Conservation (phyloP, 495 filamentous ascomycete species). For the Hyphodiscus hymeniophilus region DNA sequence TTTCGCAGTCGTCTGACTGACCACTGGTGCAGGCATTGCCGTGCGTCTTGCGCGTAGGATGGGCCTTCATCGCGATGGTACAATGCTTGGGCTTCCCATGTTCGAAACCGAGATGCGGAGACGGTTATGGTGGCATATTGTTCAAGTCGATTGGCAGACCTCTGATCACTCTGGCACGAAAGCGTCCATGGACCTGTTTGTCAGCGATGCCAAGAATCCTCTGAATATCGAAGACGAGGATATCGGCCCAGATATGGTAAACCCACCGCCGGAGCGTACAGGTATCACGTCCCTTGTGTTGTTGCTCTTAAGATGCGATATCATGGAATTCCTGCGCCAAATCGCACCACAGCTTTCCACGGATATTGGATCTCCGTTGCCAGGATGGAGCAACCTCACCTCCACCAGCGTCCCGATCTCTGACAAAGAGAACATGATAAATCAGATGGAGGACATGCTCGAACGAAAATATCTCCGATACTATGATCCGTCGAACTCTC, state of each 20-base stretch:
- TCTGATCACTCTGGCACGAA: slow-evolving; percentile 46
- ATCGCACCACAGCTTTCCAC: too few relatives aligned
- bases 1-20: slow-evolving; percentile 30
- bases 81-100: slow-evolving; percentile 38
- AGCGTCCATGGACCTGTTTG: background rate
- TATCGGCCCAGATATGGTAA: slow-evolving; percentile 29
- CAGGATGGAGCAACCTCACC: too few relatives aligned
- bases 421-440: slow-evolving; percentile 34
- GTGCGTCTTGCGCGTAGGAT: slow-evolving; percentile 36
- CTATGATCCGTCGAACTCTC: slow-evolving; percentile 48
- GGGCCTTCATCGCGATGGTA: slow-evolving; percentile 44
- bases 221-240: slow-evolving; percentile 33
- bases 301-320: slow-evolving; percentile 40
- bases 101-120: slow-evolving; percentile 56
- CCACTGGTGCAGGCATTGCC: slow-evolving; percentile 31
- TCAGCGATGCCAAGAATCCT: slow-evolving; percentile 30
- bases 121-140: slow-evolving; percentile 57
- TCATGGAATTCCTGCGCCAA: slow-evolving; percentile 34
- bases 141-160: slow-evolving; percentile 44
- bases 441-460: slow-evolving; percentile 32
- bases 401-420: too few relatives aligned
- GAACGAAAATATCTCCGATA: slow-evolving; percentile 40
- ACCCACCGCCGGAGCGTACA: slow-evolving; percentile 15
- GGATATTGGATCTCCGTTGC: background rate
- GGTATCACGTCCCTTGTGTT: slow-evolving; percentile 51